Conservation (phyloP, 495 filamentous ascomycete genomes). For the Penicillium pancosmium region DNA sequence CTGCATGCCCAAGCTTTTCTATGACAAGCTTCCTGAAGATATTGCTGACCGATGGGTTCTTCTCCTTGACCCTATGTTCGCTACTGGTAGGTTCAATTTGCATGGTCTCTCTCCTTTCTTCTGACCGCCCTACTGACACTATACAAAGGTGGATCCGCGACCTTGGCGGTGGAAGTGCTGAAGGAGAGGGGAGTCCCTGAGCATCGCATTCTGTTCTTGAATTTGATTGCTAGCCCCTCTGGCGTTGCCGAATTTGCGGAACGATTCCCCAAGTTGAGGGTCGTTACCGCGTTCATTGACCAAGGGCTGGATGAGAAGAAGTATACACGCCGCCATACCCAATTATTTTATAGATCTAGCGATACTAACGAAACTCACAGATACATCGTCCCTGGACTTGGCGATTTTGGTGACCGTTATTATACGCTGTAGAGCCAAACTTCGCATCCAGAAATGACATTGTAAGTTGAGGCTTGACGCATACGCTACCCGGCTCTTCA, state of each 20-base stretch:
- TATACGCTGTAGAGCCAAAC: slow-evolving; percentile 72
- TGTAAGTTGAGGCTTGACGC: neutral
- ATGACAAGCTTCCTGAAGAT: slow-evolving; percentile 94
- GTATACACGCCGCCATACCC: slow-evolving; percentile 51
- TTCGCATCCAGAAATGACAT: neutral
- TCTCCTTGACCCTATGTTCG: slow-evolving; percentile 98
- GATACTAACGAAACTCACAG: slow-evolving; percentile 50
- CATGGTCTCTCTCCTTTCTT: neutral
- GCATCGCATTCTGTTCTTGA: slow-evolving; percentile 92
- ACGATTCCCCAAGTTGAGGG: slow-evolving; percentile 86
- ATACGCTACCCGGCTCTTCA: neutral
- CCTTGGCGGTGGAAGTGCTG: slow-evolving; percentile 92
- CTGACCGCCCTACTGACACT: neutral
- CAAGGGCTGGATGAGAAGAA: slow-evolving; percentile 95
- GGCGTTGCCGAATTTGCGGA: slow-evolving; percentile 88
- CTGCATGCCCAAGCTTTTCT: slow-evolving; percentile 86
- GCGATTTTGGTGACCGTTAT: slow-evolving; percentile 96
- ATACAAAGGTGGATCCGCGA: slow-evolving; percentile 81
- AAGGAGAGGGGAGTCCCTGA: slow-evolving; percentile 89
- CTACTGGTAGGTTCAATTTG: slow-evolving; percentile 69
- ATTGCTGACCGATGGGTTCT: slow-evolving; percentile 92
- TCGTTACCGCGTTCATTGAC: slow-evolving; percentile 97
- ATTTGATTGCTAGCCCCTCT: slow-evolving; percentile 92
- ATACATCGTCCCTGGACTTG: slow-evolving; percentile 93
- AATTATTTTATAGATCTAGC: neutral